Conservation (phyloP, 163 green algal species). For the Scenedesmus sp. region DNA sequence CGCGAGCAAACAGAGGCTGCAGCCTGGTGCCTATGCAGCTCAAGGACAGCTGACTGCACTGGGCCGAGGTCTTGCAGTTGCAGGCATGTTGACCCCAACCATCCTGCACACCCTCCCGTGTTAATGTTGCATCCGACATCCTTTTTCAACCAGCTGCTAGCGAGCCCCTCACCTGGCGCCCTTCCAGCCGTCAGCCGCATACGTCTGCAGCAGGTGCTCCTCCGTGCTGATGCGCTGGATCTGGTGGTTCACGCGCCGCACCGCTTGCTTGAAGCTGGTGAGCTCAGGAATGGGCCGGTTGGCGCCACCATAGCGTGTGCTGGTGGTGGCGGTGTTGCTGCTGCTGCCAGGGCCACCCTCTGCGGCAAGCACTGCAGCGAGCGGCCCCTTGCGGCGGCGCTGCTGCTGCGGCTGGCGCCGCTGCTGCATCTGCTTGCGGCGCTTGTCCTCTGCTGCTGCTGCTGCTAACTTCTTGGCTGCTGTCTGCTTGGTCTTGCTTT, state of each 20-base stretch:
- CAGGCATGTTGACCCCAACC: too few species aligned
- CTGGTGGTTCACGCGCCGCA: slow-evolving; percentile 59
- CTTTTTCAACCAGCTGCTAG: neutral
- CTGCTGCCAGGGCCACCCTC: neutral
- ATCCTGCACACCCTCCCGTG: too few species aligned
- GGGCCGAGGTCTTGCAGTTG: too few species aligned
- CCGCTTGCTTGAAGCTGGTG: slow-evolving; percentile 29
- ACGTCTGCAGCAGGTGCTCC: slow-evolving; percentile 77
- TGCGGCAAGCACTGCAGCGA: slow-evolving; percentile 5
- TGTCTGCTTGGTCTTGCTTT: neutral
- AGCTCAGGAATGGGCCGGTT: slow-evolving; percentile 18
- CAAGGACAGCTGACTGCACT: too few species aligned
- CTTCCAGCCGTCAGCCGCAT: slow-evolving; percentile 81
- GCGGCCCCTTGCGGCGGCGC: neutral
- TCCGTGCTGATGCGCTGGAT: slow-evolving; percentile 71
- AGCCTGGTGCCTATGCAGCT: too few species aligned
- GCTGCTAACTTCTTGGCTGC: neutral
- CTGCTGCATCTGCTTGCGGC: neutral
- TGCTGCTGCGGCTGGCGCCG: neutral
- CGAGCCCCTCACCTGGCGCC: slow-evolving; percentile 53
- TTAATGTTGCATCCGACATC: neutral
- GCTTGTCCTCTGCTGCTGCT: neutral
- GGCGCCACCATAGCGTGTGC: neutral
- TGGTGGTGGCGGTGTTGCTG: slow-evolving; percentile 15
- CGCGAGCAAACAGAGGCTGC: too few species aligned